Evolutionary conservation across 371 early-diverging fungal species (phyloP), one percentile per base, ranked within the genome.

Genomic region (Mucor racemosus): DNA sequence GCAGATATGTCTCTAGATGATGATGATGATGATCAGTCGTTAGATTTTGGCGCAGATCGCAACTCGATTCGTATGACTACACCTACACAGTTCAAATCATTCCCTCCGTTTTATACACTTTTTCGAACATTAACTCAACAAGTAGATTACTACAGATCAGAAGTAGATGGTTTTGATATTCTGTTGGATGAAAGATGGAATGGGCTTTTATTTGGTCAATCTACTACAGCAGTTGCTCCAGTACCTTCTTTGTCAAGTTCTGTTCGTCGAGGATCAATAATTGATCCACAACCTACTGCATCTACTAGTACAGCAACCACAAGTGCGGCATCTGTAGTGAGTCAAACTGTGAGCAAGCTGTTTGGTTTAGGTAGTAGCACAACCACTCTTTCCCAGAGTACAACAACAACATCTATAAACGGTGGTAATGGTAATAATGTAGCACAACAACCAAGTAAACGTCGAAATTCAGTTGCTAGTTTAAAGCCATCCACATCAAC

Each of bases 81-180:
- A 5, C 75, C 75, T 9, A 75, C 71, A 5, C 75, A 77, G 7
- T 88, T 88, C 68, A 86, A 85, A 61, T 82, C 85, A 0, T 88
- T 82, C 64, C 90, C 90, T 5, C 85, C 88, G 0, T 82, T 90
- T 60, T 90, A 87, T 62, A 87, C 88, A 0, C 67, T 88, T 53
- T 76, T 90, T 36, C 85, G 80, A 41, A 88, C 87, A 3, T 58
- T 90, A 34, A 88, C 88, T 1, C 85, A 90, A 56, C 88, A 90
- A 64, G 81, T 90, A 26, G 88, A 85, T 55, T 88, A 81, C 54
- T 90, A 90, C 70, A 85, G 90, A 5, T 86, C 88, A 5, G 87
- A 87, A 34, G 76, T 88, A 10, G 80, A 82, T 31, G 70, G 64
- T 0, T 90, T 90, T 76, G 87, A 87, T 57, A 65, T 73, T 21